Evolutionary conservation across 495 filamentous ascomycete genomes (phyloP), one percentile per base, ranked within the genome.

Genomic region (Penicillium nucicola): DNA sequence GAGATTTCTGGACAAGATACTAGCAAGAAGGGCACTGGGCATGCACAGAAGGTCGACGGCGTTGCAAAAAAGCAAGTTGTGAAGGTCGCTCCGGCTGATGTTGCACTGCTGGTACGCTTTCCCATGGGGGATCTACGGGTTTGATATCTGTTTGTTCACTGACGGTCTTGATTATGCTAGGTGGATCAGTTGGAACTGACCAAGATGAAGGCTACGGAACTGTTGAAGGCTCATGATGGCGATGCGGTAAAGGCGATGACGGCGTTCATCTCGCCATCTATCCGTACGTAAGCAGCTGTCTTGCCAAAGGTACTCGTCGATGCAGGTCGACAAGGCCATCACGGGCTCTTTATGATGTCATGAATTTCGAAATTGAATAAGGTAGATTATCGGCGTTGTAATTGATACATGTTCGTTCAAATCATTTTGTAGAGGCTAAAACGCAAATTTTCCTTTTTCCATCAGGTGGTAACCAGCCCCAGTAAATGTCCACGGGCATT

Each of bases 121-220:
- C 5, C 31, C 13, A 17, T 23, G 32, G 5, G n/a, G 5, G 18
- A n/a, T 10, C 1, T 8, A 20, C n/a, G 20, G 20, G 2, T 5
- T 22, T 35, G 18, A 15, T 23, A 43, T 23, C 7, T 19, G n/a
- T 47, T 4, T 17, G 10, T 17, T 33, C 45, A 25, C 31, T 32
- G 47, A n/a, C 13, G 28, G 41, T 47, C 19, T 18, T 45, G 8
- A 1, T 49, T 35, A 23, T 1, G 53, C 14, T 47, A 95, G 88
- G 80, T 87, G 23, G 85, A 91, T 8, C 79, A 95, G 63, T 69
- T 96, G 39, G 89, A 95, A 37, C 64, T 96, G 23, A 78, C 74
- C 12, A 95, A 93, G 68, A 55, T 61, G 5, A 93, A 90, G 65
- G 91, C 90, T 2, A 95, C 88, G 12, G 91, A 96, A 40, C 66